Base-by-base conservation (phyloP, 352 stramenopile genomes). In the Elongisporangium undulatum region DNA sequence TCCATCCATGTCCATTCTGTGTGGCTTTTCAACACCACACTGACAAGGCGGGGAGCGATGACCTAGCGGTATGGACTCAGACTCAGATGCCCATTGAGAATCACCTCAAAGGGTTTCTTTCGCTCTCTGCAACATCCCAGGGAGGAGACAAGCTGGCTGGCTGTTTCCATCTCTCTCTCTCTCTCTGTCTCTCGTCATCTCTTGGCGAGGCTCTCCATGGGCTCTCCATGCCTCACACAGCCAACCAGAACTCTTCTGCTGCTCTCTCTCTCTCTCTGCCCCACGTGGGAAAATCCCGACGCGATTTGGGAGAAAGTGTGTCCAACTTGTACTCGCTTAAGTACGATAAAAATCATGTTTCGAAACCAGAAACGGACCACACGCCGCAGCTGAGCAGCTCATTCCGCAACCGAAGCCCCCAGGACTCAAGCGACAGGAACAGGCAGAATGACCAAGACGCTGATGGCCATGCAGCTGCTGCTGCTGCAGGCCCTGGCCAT, bases 341-440 rank as follows among this genome's bases (percentile, higher is more conserved):
- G 60, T 66, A 19, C 60, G 63, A 65, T 22, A 29, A 68, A 63
- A 70, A 63, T 70, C 63, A 63, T 55, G 59, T 60, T 39, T 56
- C 19, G 16, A 56, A 57, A 45, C 6, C 10, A 56, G 53, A 57
- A 41, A 39, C 53, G 23, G 13, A 23, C 26, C 38, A 9, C 51
- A 38, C 23, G 26, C 17, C 26, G 26, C 9, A 61, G 60, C 19
- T 62, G 49, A 62, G 61, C 24, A 62, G 7, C 38, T 73, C 22
- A 54, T 56, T 5, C 49, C 69, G 49, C 15, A 26, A 26, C 21
- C n/a, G 2, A 17, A 53, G 49, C 49, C 17, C 20, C 17, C 48
- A 51, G 22, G 22, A 16, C 19, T 22, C 48, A 51, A 26, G 23
- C 48, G 15, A 13, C 5, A 19, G 3, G 10, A 17, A 6, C 20